phyloP scores from a whole-genome alignment of 2,329 filamentous ascomycete species.

The Cylindrodendrum hubeiense region DNA sequence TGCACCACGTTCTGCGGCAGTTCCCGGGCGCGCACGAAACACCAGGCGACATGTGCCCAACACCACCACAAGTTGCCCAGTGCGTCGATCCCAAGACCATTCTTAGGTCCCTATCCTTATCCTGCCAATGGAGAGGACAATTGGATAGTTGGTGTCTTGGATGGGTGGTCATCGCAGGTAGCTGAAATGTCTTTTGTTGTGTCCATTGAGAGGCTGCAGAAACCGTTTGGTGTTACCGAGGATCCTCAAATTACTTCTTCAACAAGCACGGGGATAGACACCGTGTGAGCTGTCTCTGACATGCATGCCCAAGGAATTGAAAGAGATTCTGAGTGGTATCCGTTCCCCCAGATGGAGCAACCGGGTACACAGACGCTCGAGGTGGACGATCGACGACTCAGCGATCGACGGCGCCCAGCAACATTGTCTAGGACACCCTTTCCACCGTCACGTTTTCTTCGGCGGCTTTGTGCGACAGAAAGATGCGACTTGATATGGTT shows the following conservation, averaged over 20 bases:
- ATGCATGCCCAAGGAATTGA: conserved; percentile 1
- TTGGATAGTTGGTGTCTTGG: not conserved
- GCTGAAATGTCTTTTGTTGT: not conserved
- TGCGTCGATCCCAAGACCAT: conserved; percentile 1
- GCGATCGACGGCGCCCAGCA: conserved; percentile 12
- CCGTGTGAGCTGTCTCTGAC: no score
- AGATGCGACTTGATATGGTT: not conserved
- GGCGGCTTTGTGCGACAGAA: conserved; percentile 7
- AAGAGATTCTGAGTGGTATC: conserved; percentile 5
- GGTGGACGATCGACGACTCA: conserved; percentile 5
- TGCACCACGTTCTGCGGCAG: conserved; percentile 8
- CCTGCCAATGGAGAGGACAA: not conserved
- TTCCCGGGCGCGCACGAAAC: conserved; percentile 9
- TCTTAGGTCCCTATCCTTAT: not conserved
- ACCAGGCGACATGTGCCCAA: conserved; percentile 4
- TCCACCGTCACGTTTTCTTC: conserved; percentile 9
- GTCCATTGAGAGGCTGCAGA: conserved; percentile 1
- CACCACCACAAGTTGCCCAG: conserved; percentile 1
- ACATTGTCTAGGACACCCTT: conserved; percentile 6
- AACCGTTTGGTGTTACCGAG: not conserved
- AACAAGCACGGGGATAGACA: not conserved
- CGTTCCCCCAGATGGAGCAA: conserved; percentile 4
- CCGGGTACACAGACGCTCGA: not conserved
- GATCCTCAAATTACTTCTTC: conserved; percentile 13
- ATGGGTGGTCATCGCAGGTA: conserved; percentile 2